Evolutionary conservation across 345 rosid species (phyloP), one percentile per base, ranked within the genome.

Genomic region (Microcos paniculata): DNA sequence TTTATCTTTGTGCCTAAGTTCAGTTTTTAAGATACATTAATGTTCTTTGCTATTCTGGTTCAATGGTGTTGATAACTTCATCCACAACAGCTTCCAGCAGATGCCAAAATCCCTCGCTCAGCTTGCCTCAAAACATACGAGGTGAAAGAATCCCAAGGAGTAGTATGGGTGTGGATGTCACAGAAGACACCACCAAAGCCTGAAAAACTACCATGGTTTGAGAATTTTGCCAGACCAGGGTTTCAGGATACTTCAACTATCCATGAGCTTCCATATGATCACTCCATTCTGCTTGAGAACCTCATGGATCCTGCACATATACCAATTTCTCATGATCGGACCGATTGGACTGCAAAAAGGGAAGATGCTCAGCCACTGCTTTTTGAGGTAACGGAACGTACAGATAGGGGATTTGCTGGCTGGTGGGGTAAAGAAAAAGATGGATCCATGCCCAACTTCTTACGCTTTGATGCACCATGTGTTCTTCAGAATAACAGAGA

Each of bases 301-400:
- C 92, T 95, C 40, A 95, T 95, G 99, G 99, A 95, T 84, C 99
- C 98, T 0, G 98, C 99, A 30, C 99, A 95, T 75, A 76, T 95
- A 21, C 99, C 98, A 8, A 93, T 95, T 74, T 95, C 99, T 28
- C 98, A 95, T 63, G 97, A 95, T 71, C 80, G 96, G 75, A 93
- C 99, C 2, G 99, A 95, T 64, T 89, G 92, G 86, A 82, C 86
- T 6, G 97, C 98, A 0, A 95, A 83, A 79, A 86, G 99, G 73
- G 97, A 93, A 80, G 98, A 93, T 49, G 98, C 99, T 11, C 92
- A 90, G 82, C 87, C 99, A 2, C 85, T 95, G 64, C 71, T 77
- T 5, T 95, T 95, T 4, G 80, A 91, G 82, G 98, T 95, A 28
- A 84, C 89, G 0, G 98, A 95, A 75, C 85, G 92, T 35, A 85